phyloP scores from a whole-genome alignment of 1,284 basidiomycete genomes.

The Rhodotorula glutinis region DNA sequence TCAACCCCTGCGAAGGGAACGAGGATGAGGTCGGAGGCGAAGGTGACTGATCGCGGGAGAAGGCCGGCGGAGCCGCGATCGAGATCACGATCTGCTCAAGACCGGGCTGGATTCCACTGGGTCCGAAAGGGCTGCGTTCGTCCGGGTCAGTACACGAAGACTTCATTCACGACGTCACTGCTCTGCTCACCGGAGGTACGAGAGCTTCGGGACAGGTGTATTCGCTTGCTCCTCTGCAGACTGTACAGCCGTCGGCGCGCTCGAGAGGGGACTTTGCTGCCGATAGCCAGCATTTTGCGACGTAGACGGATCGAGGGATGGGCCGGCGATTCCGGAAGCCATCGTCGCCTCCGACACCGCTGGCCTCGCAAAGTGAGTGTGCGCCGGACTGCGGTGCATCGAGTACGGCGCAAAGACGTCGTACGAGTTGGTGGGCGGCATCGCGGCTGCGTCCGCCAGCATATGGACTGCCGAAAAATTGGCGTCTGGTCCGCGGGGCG shows the following conservation, averaged over 20 bases:
- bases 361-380: background rate
- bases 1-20: background rate
- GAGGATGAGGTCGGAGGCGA: background rate
- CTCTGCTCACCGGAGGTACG: background rate
- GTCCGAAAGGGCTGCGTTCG: conserved; percentile 4
- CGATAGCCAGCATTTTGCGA: too few relatives aligned
- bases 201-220: background rate
- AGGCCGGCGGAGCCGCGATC: conserved; percentile 7
- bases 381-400: background rate
- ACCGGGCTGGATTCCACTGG: conserved; percentile 8
- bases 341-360: background rate
- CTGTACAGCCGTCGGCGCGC: too few relatives aligned
- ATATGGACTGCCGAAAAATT: background rate
- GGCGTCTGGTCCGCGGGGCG: background rate
- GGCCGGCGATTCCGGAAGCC: background rate
- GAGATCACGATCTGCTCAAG: conserved; percentile 10
- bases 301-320: too few relatives aligned
- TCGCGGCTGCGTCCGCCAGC: background rate
- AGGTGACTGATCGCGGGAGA: conserved; percentile 9
- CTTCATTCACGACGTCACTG: too few relatives aligned
- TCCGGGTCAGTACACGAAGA: background rate
- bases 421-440: background rate
- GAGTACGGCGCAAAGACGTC: background rate
- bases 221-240: background rate
- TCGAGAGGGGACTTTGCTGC: too few relatives aligned